Evolutionary conservation across 1,139 yeast species (phyloP), one percentile per base, ranked within the genome.

Genomic region (Blastobotrys capitulatus): DNA sequence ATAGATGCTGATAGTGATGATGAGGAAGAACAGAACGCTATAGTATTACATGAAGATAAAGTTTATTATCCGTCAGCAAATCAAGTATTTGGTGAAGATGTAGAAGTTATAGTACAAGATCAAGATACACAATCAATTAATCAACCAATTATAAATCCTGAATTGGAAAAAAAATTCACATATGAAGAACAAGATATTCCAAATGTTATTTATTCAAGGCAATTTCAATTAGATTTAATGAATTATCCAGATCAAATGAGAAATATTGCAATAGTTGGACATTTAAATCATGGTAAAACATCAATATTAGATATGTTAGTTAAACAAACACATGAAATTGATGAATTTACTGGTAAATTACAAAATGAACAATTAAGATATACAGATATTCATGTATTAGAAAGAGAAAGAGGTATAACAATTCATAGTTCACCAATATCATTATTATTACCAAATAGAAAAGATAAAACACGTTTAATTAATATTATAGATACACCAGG

Each of bases 401-500:
- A 92, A 59, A 67, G 76, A 2, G 80, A 80, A 39, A 71, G 96
- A 51, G 92, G 89, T 0, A 59, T 87, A 13, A 74, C 95, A 1
- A 74, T 88, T 19, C 83, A 83, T 57, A 52, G 83, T 1, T 70
- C 83, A 1, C 82, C 88, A 0, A 74, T 86, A 55, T 72, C 94
- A 0, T 58, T 88, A 16, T 64, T 90, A 10, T 64, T 84, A n/a
- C 78, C 77, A 0, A 80, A 80, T 59, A 55, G 77, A 26, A 72
- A 70, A 19, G 81, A 76, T 1, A 79, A 75, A 55, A 82, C 95
- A 0, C 69, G 70, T 36, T 76, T 79, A 1, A 60, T 83, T 27
- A 87, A 85, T 59, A 57, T 89, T 2, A 56, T 88, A 1, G 98
- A 94, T 60, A 75, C 96, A 0, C 99, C 99, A 0, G 99, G 99